A percentile compares a stretch with the other conserved stretches of the same genome.
Evolutionary conservation across 2,329 filamentous ascomycete genomes (phyloP).

Genomic region (Botryosphaeria dothidea): DNA sequence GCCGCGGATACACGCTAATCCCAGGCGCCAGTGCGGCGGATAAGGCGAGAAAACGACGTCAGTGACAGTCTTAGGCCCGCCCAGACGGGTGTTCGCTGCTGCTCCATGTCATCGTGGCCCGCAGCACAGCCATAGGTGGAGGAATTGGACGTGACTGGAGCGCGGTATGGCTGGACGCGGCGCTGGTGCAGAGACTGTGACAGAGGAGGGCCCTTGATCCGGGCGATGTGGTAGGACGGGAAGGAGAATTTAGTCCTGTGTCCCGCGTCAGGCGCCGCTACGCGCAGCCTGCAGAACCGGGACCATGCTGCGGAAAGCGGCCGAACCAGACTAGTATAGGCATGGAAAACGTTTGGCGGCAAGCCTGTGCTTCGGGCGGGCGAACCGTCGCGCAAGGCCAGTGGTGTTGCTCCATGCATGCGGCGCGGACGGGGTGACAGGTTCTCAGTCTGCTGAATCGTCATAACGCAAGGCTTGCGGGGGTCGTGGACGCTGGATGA

Average conservation of each 20-base stretch:
- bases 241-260: not conserved
- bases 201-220: too few species aligned
- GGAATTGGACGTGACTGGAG: not conserved
- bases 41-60: conserved; percentile 7
- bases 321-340: not conserved
- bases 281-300: too few species aligned
- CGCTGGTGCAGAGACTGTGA: not conserved
- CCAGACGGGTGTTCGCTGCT: not conserved
- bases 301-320: not conserved
- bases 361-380: not conserved
- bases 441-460: too few species aligned
- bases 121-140: not conserved
- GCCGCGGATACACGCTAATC: not conserved
- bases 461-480: conserved; percentile 1
- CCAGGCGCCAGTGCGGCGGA: conserved; percentile 14
- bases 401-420: not conserved
- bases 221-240: not conserved
- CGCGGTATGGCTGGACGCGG: not conserved
- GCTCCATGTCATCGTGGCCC: not conserved
- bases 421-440: not conserved
- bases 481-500: not conserved
- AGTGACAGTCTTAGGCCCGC: not conserved
- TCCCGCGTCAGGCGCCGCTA: conserved; percentile 7
- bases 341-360: conserved; percentile 12
- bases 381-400: conserved; percentile 8